These are phyloP conservation scores for Pelargonium fulgidum DNA, from an alignment of 441 rosid species.

Conservation along the genomic window DNA sequence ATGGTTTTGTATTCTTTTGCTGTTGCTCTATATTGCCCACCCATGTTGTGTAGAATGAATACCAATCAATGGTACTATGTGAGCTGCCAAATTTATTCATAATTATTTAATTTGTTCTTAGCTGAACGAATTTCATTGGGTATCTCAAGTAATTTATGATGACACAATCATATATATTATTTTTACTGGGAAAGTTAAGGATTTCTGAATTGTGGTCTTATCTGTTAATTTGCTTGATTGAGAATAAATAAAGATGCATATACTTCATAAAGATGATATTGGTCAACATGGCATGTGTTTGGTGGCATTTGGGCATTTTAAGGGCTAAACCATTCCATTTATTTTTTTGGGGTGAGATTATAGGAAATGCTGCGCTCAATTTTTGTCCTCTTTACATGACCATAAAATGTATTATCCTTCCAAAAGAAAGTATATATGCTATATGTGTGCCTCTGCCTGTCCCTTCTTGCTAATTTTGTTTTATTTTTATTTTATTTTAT, in stretches of 20 bases:
- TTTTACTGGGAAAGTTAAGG: background rate
- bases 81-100: background rate
- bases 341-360: background rate
- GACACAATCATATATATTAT: background rate
- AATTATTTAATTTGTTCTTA: background rate
- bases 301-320: background rate
- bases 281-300: background rate
- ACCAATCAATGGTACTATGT: background rate
- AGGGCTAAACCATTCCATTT: background rate
- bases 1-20: background rate
- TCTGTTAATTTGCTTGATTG: background rate
- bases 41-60: background rate
- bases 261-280: background rate
- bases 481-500: background rate
- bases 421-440: conserved; percentile 1
- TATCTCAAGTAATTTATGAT: background rate
- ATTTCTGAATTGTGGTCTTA: background rate
- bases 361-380: background rate
- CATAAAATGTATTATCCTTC: background rate
- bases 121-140: background rate
- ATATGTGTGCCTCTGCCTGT: background rate
- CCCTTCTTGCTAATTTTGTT: background rate
- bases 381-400: background rate
- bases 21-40: background rate
- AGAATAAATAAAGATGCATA: background rate